Percentiles rank a stretch among this genome's conserved stretches.
These are phyloP conservation scores for Clausena lansium DNA, from an alignment of 345 rosid species.

Conservation along the genomic window DNA sequence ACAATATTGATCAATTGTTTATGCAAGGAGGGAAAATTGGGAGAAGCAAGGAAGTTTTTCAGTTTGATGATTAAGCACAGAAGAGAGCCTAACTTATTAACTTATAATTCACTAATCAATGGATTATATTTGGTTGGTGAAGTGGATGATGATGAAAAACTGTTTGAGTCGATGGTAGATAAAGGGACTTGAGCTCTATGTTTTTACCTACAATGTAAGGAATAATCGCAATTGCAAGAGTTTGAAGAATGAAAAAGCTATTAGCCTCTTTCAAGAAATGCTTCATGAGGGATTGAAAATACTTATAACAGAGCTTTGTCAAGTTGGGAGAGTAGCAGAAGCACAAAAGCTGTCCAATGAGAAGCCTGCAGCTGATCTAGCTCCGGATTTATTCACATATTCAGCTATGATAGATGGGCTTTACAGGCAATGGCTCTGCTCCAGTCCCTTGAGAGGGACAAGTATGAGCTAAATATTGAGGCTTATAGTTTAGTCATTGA, in stretches of 20 bases:
- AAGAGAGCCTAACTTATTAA: constrained; percentile 18
- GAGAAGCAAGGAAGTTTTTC: constrained; percentile 24
- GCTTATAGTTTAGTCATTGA: constrained; percentile 30
- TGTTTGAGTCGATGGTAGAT: constrained; percentile 22
- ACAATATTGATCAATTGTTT: constrained; percentile 22
- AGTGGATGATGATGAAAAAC: constrained; percentile 27
- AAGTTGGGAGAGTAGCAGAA: constrained; percentile 24
- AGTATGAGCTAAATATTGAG: constrained; percentile 18
- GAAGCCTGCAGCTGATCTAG: constrained; percentile 13
- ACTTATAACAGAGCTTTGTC: constrained; percentile 31
- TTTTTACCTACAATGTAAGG: constrained; percentile 32
- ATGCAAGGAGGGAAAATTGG: constrained; percentile 16
- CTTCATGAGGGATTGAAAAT: constrained; percentile 18
- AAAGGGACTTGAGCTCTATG: constrained; percentile 24
- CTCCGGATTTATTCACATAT: constrained; percentile 12
- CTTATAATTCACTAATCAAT: constrained; percentile 33
- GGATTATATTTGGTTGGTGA: constrained; percentile 32
- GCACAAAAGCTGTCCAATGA: constrained; percentile 26
- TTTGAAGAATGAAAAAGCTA: constrained; percentile 24
- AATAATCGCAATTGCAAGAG: constrained; percentile 33
- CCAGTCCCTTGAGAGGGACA: constrained; percentile 9
- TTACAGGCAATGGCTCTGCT: constrained; percentile 27
- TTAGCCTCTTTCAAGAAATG: constrained; percentile 28
- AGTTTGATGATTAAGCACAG: constrained; percentile 25
- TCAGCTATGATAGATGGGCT: constrained; percentile 20